Evolutionary conservation across 106 monocot species (phyloP).

Genomic region (Phalaenopsis equestris): DNA sequence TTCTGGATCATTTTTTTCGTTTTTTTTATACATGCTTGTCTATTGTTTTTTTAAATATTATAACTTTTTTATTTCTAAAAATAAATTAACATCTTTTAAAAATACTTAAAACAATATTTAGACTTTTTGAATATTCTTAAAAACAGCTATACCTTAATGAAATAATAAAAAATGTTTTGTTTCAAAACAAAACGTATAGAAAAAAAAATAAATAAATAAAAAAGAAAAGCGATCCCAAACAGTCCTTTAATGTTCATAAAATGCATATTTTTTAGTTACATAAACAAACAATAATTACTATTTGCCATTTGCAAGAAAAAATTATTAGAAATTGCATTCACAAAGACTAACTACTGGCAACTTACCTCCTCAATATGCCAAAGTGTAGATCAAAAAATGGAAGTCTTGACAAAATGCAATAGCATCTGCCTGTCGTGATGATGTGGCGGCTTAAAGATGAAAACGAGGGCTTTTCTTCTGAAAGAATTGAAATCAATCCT

Average conservation of each 20-base stretch:
- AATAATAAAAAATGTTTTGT: too few species aligned
- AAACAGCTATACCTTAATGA: too few species aligned
- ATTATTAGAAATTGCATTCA: not conserved
- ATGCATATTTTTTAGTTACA: not conserved
- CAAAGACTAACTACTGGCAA: not conserved
- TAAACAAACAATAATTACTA: not conserved
- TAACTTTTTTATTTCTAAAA: too few species aligned
- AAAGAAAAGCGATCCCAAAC: too few species aligned
- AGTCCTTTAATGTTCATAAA: not conserved
- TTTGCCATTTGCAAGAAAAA: not conserved
- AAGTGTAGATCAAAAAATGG: conserved; percentile 98
- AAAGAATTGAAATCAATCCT: conserved; percentile 65
- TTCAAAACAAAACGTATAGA: too few species aligned
- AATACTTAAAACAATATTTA: too few species aligned
- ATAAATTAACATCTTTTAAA: too few species aligned
- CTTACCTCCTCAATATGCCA: conserved; percentile 78
- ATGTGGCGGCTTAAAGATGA: conserved; percentile 57
- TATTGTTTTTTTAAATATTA: too few species aligned
- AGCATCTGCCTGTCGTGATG: conserved; percentile 86
- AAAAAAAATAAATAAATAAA: too few species aligned
- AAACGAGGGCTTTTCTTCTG: conserved; percentile 35
- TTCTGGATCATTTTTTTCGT: too few species aligned
- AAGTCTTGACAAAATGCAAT: conserved; percentile 92
- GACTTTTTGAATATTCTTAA: too few species aligned
- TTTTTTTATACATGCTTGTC: too few species aligned